These are phyloP conservation scores for Candida pseudoglaebosa DNA, from an alignment of 805 yeast species.

Conservation along the genomic window DNA sequence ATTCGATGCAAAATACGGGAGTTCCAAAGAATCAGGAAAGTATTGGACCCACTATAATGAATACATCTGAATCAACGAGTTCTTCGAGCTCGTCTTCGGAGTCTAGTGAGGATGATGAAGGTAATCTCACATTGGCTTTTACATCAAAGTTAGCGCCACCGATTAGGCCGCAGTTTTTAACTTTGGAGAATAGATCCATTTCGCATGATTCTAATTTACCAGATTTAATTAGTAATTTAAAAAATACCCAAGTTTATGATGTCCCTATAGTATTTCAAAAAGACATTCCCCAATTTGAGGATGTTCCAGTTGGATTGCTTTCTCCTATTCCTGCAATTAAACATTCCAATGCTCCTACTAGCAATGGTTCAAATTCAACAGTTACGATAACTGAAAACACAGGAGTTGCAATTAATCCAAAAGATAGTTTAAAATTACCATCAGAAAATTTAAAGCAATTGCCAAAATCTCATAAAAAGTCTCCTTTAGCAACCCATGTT, in stretches of 20 bases:
- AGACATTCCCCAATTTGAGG: conserved; percentile 33
- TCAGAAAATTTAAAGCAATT: not conserved
- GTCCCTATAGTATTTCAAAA: conserved; percentile 29
- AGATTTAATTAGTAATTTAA: conserved; percentile 14
- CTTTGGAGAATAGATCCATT: conserved; percentile 31
- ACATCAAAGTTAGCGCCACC: conserved; percentile 35
- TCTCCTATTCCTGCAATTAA: conserved; percentile 20
- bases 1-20: conserved; percentile 28
- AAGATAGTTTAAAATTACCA: not conserved
- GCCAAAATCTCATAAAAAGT: not conserved
- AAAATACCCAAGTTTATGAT: conserved; percentile 15
- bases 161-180: conserved; percentile 31
- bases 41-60: conserved; percentile 3
- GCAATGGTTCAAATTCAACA: conserved; percentile 16
- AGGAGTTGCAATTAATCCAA: not conserved
- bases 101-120: conserved; percentile 29
- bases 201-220: conserved; percentile 42
- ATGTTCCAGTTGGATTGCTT: conserved; percentile 39
- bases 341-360: conserved; percentile 13
- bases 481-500: conserved; percentile 5
- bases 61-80: not conserved
- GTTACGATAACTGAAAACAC: conserved; percentile 6
- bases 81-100: conserved; percentile 4
- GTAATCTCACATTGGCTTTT: conserved; percentile 43
- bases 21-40: conserved; percentile 3